Percentiles rank a stretch among this genome's conserved stretches.
Conservation (phyloP, 331 rosid genomes). For the Rhamnella rubrinervis region DNA sequence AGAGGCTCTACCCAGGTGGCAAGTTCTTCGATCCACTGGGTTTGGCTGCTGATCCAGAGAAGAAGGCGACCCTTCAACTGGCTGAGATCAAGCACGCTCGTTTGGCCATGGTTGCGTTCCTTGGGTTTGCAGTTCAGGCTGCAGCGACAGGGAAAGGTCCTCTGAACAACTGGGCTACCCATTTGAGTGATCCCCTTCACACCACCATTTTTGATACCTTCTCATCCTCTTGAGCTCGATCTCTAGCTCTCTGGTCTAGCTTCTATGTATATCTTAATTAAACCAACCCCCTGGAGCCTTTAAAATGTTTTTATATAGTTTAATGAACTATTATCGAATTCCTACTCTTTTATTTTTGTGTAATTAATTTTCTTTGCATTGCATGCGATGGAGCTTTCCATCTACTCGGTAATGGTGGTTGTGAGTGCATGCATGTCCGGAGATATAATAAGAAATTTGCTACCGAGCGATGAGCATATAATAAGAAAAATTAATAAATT, state of each 20-base stretch:
- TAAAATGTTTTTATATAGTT: too few species aligned
- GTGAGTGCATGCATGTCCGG: too few species aligned
- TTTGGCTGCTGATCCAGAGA: slow-evolving; percentile 75
- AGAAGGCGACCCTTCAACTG: slow-evolving; percentile 75
- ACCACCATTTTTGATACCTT: slow-evolving; percentile 85
- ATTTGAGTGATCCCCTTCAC: slow-evolving; percentile 96
- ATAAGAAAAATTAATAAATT: too few species aligned
- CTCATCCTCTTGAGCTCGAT: slow-evolving; percentile 32
- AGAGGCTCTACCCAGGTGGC: slow-evolving; percentile 96
- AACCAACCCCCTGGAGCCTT: background rate
- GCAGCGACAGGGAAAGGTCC: slow-evolving; percentile 95
- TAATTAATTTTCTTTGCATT: too few species aligned
- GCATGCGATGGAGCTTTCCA: too few species aligned
- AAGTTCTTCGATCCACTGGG: slow-evolving; percentile 83
- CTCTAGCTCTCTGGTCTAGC: background rate
- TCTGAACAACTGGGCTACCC: slow-evolving; percentile 96
- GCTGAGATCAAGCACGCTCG: slow-evolving; percentile 98
- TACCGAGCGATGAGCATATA: too few species aligned
- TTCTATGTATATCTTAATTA: background rate
- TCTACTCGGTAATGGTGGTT: too few species aligned
- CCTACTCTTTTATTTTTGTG: too few species aligned
- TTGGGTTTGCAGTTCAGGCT: slow-evolving; percentile 92
- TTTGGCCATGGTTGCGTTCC: slow-evolving; percentile 87
- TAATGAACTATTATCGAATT: too few species aligned
- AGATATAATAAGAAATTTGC: too few species aligned